Percentiles rank a stretch among this genome's conserved stretches.
These are phyloP conservation scores for Zasmidium angulare DNA, from an alignment of 2,329 filamentous ascomycete genomes.

Conservation along the genomic window DNA sequence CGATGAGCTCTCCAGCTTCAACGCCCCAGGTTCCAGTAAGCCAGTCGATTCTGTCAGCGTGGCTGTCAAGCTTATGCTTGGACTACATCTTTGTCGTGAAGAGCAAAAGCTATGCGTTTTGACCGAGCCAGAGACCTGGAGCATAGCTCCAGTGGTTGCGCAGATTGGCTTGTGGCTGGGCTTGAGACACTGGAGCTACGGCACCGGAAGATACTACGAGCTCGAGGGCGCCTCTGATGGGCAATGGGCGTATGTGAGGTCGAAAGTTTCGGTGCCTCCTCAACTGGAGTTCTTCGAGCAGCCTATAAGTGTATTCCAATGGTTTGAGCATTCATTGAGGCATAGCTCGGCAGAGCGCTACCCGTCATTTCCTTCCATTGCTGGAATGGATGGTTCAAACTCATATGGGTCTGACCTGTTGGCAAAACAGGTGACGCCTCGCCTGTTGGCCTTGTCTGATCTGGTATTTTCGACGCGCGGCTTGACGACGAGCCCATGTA, in stretches of 20 bases:
- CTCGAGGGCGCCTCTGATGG: constrained; percentile 59
- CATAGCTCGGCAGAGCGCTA: constrained; percentile 18
- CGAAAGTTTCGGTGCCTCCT: constrained; percentile 6
- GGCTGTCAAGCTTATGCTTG: constrained; percentile 51
- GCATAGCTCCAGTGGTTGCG: constrained; percentile 70
- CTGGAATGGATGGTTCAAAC: constrained; percentile 11
- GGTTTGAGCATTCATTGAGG: constrained; percentile 32
- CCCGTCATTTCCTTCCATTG: constrained; percentile 26
- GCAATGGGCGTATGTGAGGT: constrained; percentile 42
- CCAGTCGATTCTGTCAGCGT: neutral
- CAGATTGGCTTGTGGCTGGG: constrained; percentile 82
- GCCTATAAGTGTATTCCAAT: constrained; percentile 30
- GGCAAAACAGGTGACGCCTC: constrained; percentile 23
- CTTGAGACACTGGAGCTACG: constrained; percentile 64
- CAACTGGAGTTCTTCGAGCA: constrained; percentile 23
- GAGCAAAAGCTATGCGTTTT: constrained; percentile 75
- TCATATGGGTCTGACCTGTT: constrained; percentile 8
- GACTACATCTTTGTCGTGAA: constrained; percentile 82
- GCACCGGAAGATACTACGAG: constrained; percentile 55
- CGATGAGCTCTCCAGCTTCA: constrained; percentile 20
- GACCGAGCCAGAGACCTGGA: neutral
- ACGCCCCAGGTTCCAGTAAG: neutral
- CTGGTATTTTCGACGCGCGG: constrained; percentile 25
- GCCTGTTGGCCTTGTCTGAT: constrained; percentile 24
- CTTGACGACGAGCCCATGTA: constrained; percentile 18